A percentile compares a stretch with the other conserved stretches of the same genome.
These are phyloP conservation scores for Leccinum variicolor DNA, from an alignment of 768 basidiomycete genomes.

Conservation along the genomic window DNA sequence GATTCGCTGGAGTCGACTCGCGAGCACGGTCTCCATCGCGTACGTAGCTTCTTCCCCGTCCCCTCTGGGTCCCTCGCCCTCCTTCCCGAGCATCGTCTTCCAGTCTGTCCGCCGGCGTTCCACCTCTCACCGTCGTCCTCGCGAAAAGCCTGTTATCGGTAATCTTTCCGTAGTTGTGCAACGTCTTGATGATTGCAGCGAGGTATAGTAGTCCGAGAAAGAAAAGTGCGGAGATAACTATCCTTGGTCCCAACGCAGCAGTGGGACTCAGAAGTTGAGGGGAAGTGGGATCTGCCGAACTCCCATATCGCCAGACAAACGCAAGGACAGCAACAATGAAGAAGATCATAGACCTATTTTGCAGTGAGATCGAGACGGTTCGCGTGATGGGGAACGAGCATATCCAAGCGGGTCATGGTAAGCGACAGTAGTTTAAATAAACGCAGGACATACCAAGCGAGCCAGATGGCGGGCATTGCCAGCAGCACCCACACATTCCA, in stretches of 20 bases:
- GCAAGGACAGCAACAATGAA: slow-evolving; percentile 62
- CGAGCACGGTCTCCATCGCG: slow-evolving; percentile 1
- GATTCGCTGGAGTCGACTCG: slow-evolving; percentile 1
- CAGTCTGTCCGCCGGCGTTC: neutral
- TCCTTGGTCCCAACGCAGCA: slow-evolving; percentile 49
- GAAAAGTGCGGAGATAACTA: slow-evolving; percentile 53
- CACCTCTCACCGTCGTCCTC: neutral
- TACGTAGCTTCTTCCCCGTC: neutral
- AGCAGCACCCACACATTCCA: slow-evolving; percentile 74
- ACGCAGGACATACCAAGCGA: slow-evolving; percentile 50
- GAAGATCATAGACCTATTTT: slow-evolving; percentile 58
- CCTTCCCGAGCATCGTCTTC: neutral
- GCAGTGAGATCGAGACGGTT: neutral
- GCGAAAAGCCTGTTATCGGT: neutral
- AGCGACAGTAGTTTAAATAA: neutral
- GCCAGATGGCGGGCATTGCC: slow-evolving; percentile 66
- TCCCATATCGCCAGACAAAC: slow-evolving; percentile 65
- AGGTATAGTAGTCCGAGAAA: slow-evolving; percentile 61
- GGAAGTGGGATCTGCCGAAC: slow-evolving; percentile 35
- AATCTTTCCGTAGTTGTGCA: slow-evolving; percentile 52
- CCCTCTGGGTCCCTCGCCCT: slow-evolving; percentile 6
- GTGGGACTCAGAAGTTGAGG: slow-evolving; percentile 35
- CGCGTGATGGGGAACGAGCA: neutral
- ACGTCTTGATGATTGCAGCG: slow-evolving; percentile 54
- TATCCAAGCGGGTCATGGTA: neutral